Percentiles rank a stretch among this genome's conserved stretches.
Evolutionary conservation across 768 basidiomycete species (phyloP).

Genomic region (Termitomyces sp.): DNA sequence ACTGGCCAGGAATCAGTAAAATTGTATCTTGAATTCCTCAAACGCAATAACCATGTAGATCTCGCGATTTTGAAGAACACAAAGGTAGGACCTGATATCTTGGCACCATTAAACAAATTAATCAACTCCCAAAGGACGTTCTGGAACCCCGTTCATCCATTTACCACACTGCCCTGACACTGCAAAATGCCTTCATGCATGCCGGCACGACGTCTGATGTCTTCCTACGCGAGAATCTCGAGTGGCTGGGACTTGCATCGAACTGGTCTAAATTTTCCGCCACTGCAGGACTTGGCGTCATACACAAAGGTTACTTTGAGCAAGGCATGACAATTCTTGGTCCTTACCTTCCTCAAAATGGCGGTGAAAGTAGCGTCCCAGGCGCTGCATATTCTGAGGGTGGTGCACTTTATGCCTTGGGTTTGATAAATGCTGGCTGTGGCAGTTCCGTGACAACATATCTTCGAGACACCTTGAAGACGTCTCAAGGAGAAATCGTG

Average conservation of each 20-base stretch:
- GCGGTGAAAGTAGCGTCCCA: conserved; percentile 68
- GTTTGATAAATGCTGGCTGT: conserved; percentile 90
- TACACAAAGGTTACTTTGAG: conserved; percentile 94
- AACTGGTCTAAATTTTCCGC: conserved; percentile 99
- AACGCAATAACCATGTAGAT: conserved; percentile 91
- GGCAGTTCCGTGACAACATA: conserved; percentile 74
- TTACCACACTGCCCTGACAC: conserved; percentile 93
- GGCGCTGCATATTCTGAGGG: conserved; percentile 91
- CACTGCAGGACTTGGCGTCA: conserved; percentile 93
- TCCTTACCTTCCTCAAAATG: conserved; percentile 84
- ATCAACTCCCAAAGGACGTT: conserved; percentile 51
- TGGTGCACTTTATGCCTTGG: conserved; percentile 92
- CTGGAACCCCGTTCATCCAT: conserved; percentile 93
- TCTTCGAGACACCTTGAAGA: conserved; percentile 73
- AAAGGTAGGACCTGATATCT: conserved; percentile 48
- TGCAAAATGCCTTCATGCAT: conserved; percentile 97
- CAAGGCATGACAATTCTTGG: conserved; percentile 89
- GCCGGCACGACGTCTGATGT: conserved; percentile 95
- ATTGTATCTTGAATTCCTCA: conserved; percentile 91
- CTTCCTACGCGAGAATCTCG: conserved; percentile 92
- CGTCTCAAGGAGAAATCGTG: conserved; percentile 76
- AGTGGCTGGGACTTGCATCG: conserved; percentile 91
- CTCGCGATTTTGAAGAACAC: conserved; percentile 88
- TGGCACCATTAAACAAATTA: background rate
- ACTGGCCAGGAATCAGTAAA: conserved; percentile 90